Conservation (phyloP, 148 eudicot genomes). For the Suaeda aralocaspica region DNA sequence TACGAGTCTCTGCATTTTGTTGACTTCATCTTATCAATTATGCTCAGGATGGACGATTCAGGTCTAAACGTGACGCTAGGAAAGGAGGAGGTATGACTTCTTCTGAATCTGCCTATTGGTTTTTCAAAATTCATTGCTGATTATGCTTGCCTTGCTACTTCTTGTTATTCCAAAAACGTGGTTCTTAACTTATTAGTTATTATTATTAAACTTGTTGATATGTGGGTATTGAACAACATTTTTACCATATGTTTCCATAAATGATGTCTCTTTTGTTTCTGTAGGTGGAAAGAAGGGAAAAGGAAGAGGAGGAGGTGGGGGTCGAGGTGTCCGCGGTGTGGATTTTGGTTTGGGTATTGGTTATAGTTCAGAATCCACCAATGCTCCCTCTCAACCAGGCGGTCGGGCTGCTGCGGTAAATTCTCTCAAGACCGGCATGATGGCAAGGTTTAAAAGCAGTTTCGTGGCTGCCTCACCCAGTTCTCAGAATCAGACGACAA, state of each 20-base stretch:
- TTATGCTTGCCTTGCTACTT: neutral
- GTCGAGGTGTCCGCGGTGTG: slow-evolving; percentile 94
- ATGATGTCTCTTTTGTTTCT: slow-evolving; percentile 15
- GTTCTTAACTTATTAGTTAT: neutral
- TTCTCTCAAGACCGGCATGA: slow-evolving; percentile 78
- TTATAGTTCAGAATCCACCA: slow-evolving; percentile 58
- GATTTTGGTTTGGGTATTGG: slow-evolving; percentile 96
- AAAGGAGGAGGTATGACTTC: slow-evolving; percentile 95
- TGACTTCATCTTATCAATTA: slow-evolving; percentile 48
- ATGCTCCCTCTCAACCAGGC: slow-evolving; percentile 37
- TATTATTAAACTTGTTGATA: neutral
- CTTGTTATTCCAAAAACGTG: neutral
- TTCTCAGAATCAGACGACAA: slow-evolving; percentile 41
- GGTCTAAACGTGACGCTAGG: slow-evolving; percentile 94
- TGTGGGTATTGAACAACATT: neutral
- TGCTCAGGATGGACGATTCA: slow-evolving; percentile 91
- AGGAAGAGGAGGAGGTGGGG: slow-evolving; percentile 49
- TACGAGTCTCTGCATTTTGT: neutral
- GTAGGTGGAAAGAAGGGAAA: slow-evolving; percentile 93
- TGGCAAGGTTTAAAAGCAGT: slow-evolving; percentile 69
- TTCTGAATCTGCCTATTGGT: neutral
- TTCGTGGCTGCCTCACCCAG: slow-evolving; percentile 83
- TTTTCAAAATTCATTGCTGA: neutral
- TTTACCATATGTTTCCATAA: neutral
- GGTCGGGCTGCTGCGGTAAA: slow-evolving; percentile 72